Evolutionary conservation across 352 stramenopile genomes (phyloP).

Genomic region (Phytopythium kandeliae): DNA sequence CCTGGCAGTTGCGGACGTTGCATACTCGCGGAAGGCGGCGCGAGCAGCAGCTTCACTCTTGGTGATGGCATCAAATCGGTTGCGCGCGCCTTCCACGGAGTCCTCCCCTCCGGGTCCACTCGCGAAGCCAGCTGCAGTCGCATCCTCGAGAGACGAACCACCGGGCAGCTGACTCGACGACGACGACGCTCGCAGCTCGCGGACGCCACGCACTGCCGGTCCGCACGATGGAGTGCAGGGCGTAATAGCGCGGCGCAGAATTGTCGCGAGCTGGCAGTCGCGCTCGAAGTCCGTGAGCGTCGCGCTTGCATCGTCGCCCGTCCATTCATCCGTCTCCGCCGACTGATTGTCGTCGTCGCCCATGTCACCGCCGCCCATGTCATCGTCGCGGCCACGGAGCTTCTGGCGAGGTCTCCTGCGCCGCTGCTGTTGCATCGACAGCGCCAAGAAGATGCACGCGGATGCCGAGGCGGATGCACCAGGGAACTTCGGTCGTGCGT

Average conservation of each 20-base stretch:
- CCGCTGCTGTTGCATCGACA: constrained; percentile 24
- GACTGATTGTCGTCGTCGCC: too few relatives aligned
- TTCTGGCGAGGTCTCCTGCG: background rate
- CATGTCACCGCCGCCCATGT: background rate
- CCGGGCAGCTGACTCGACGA: background rate
- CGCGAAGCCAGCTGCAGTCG: background rate
- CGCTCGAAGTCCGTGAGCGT: constrained; percentile 31
- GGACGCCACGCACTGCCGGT: constrained; percentile 7
- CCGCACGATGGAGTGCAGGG: constrained; percentile 41
- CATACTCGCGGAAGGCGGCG: constrained; percentile 30
- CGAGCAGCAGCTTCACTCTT: constrained; percentile 8
- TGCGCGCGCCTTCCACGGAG: constrained; percentile 16
- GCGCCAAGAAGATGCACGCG: constrained; percentile 50
- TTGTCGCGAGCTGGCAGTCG: constrained; percentile 49
- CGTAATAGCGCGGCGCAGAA: constrained; percentile 29
- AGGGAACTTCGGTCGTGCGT: constrained; percentile 53
- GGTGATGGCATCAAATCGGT: constrained; percentile 38
- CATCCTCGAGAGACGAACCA: background rate
- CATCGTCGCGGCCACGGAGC: background rate
- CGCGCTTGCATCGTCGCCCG: constrained; percentile 17
- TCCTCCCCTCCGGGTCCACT: background rate
- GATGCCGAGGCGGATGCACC: constrained; percentile 26
- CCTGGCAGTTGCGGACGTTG: constrained; percentile 1
- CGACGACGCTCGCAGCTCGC: background rate
- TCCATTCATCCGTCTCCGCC: background rate